Conservation (phyloP, 441 rosid genomes). For the Viola pubescens region DNA sequence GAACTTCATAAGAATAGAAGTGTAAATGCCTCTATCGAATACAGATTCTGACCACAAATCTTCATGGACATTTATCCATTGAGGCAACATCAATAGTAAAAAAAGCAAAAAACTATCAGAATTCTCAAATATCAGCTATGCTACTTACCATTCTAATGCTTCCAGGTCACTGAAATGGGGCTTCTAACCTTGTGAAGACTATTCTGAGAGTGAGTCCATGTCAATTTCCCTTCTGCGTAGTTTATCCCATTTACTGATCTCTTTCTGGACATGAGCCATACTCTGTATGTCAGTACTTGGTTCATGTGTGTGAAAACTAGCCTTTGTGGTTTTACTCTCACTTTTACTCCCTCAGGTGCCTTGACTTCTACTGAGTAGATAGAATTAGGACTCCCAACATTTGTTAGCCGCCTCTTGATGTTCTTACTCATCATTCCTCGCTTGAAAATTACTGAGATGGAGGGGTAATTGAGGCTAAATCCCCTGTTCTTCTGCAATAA, state of each 20-base stretch:
- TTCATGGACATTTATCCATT: constrained; percentile 7
- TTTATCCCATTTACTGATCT: constrained; percentile 23
- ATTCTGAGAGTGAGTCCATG: constrained; percentile 57
- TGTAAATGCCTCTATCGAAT: neutral
- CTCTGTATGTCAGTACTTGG: constrained; percentile 56
- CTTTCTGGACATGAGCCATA: constrained; percentile 52
- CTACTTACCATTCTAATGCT: constrained; percentile 20
- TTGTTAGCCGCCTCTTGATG: constrained; percentile 45
- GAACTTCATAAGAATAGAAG: too few relatives aligned
- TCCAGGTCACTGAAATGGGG: constrained; percentile 85
- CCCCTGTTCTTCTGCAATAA: constrained; percentile 32
- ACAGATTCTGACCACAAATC: constrained; percentile 1
- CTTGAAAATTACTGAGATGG: constrained; percentile 52
- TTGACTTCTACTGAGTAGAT: constrained; percentile 40
- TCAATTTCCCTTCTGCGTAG: constrained; percentile 61
- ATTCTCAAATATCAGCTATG: neutral
- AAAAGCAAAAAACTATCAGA: constrained; percentile 2
- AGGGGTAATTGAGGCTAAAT: constrained; percentile 79
- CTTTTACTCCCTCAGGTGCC: constrained; percentile 57
- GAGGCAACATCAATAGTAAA: constrained; percentile 8
- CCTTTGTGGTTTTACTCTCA: constrained; percentile 51
- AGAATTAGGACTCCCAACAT: constrained; percentile 49
- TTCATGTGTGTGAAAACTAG: constrained; percentile 43
- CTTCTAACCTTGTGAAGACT: constrained; percentile 53
- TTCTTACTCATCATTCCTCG: constrained; percentile 38